Base-by-base conservation (phyloP, 2,329 filamentous ascomycete species). In the Paramyrothecium roridum region DNA sequence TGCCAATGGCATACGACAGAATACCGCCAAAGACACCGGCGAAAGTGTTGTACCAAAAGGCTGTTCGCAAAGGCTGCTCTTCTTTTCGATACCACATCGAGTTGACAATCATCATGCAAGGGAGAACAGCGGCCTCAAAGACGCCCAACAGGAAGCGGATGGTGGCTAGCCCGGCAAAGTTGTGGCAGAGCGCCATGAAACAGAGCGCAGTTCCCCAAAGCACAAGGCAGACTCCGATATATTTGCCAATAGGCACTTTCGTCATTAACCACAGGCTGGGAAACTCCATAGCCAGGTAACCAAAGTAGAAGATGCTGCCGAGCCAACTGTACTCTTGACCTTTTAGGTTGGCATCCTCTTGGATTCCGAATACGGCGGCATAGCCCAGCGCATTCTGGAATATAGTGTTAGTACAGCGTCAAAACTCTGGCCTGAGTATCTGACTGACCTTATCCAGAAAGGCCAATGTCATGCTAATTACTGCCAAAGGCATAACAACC, bases 251-350 rank as follows among this genome's bases (percentile, higher is more conserved):
- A 0, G 60, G 61, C 0, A 65, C 54, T 2, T 57, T 59, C 0
- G 58, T 61, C 55, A 65, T 60, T 0, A 67, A 17, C 62, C 62
- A 61, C 0, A 64, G 45, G 0, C 46, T 78, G 0, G 80, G 77
- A 55, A 79, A 81, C 17, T 79, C 75, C 63, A 76, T 78, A 13
- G 72, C 67, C 1, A 83, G 73, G 61, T 82, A 81, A 23, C 73
- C 73, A 26, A 76, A 66, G 62, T 76, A 76, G 49, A 76, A 71
- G 47, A 73, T 67, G 12, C 69, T 70, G 47, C 69, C 65, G 0
- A 91, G 76, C 88, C 88, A 91, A 21, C 79, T 82, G 65, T 87
- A 91, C 71, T 90, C 68, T 47, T 70, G 64, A 46, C 69, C 72
- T 2, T 64, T 55, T 34, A 70, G 65, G 47, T 66, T 45, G 0